Base-by-base conservation (phyloP, 345 rosid species). In the Melastoma malabathricum region DNA sequence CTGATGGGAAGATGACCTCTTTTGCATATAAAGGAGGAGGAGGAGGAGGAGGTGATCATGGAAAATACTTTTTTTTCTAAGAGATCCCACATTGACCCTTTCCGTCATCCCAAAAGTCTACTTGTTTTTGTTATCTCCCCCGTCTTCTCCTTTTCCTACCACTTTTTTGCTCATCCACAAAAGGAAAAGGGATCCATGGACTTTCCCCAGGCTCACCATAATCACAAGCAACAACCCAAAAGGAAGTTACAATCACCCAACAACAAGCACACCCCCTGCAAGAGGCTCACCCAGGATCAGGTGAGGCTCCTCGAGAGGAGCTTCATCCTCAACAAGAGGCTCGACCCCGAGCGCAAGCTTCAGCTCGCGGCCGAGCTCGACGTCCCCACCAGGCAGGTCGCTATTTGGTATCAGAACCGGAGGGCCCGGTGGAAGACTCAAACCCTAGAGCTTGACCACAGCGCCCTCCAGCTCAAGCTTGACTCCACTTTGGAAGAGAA, bases 321-420 rank as follows among this genome's bases (percentile, higher is more conserved):
- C 61, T 90, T 90, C 75, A 63, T 56, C 22, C 0, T 71, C 70
- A 67, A 69, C 80, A 82, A 75, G 69, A 90, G 80, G 69, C 87
- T 90, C 0, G 84, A 73, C 55, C 83, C 85, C 1, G 86, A 75
- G 60, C 79, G 72, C 45, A 90, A 86, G 71, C 77, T 65, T 50
- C 80, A 78, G 48, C 80, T 90, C 3, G 81, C 96, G 0, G 74
- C 51, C 52, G 81, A 75, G 62, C 78, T 90, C 0, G 74, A 80
- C 1, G 74, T 90, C 47, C 89, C 94, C 8, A 74, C 89, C 3
- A 66, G 92, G 56, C 98, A 82, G 68, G 83, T 90, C 0, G 86
- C 98, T 8, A 73, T 90, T 46, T 90, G 98, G 98, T 90, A 83
- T 65, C 98, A 90, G 58, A 86, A 86, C 89, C 80, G 78, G 77